These are phyloP conservation scores for Microsporum audouinii DNA, from an alignment of 2,329 filamentous ascomycete species.

Conservation along the genomic window DNA sequence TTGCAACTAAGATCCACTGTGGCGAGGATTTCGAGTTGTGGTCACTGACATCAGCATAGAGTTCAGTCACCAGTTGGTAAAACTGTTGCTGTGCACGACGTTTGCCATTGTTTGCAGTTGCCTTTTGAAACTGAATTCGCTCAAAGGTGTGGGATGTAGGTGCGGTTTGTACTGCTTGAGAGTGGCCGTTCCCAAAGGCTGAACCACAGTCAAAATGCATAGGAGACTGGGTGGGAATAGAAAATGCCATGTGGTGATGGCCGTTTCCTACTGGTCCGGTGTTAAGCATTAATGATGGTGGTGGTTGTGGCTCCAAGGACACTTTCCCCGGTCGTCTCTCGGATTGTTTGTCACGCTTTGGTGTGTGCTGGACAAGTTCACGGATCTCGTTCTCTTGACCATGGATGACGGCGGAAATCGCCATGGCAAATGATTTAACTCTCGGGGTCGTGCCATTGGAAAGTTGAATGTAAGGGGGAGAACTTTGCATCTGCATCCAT, in stretches of 20 bases:
- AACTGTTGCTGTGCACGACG: slow-evolving; percentile 82
- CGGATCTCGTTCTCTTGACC: slow-evolving; percentile 64
- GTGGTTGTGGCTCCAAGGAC: slow-evolving; percentile 54
- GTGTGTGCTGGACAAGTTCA: slow-evolving; percentile 80
- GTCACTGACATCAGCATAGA: slow-evolving; percentile 57
- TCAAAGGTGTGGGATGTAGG: slow-evolving; percentile 58
- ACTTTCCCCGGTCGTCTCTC: slow-evolving; percentile 61
- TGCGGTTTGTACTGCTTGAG: slow-evolving; percentile 18
- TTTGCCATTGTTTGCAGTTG: slow-evolving; percentile 89
- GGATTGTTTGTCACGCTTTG: slow-evolving; percentile 81
- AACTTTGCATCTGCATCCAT: slow-evolving; percentile 37
- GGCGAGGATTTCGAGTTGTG: slow-evolving; percentile 29
- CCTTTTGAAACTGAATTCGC: slow-evolving; percentile 87
- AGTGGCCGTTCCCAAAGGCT: slow-evolving; percentile 24
- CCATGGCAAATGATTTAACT: slow-evolving; percentile 68
- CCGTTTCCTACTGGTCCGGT: slow-evolving; percentile 17
- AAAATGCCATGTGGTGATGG: slow-evolving; percentile 19
- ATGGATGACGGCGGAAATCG: slow-evolving; percentile 71
- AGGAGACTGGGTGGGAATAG: slow-evolving; percentile 17
- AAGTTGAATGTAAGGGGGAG: slow-evolving; percentile 48
- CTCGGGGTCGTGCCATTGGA: slow-evolving; percentile 38
- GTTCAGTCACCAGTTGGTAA: slow-evolving; percentile 79
- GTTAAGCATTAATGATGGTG: slow-evolving; percentile 34
- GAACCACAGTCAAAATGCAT: slow-evolving; percentile 27
- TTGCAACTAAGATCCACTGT: slow-evolving; percentile 59